Conservation (phyloP, 768 basidiomycete genomes). For the Trametes gibbosa region DNA sequence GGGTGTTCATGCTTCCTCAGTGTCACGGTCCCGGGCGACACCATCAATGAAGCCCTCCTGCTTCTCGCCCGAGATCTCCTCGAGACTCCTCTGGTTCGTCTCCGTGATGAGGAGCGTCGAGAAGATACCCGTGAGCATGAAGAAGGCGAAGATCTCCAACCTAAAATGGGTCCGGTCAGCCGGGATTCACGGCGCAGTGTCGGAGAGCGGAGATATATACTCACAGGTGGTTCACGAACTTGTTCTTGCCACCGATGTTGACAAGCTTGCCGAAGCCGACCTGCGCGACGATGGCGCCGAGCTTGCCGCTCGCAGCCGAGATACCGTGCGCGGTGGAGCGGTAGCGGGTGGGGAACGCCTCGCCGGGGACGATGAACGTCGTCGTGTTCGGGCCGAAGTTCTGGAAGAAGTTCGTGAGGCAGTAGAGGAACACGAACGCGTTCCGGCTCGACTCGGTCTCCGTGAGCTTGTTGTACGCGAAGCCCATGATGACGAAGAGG, state of each 20-base stretch:
- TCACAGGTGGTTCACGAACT: constrained; percentile 68
- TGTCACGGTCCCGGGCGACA: background rate
- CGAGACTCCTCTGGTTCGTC: constrained; percentile 64
- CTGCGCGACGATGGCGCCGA: constrained; percentile 80
- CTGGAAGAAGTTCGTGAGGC: constrained; percentile 87
- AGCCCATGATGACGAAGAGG: constrained; percentile 42
- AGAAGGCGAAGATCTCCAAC: constrained; percentile 78
- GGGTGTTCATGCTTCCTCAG: background rate
- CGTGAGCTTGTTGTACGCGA: constrained; percentile 59
- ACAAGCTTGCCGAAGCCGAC: constrained; percentile 69
- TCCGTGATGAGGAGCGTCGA: constrained; percentile 81
- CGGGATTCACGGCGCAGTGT: background rate
- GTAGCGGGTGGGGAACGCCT: constrained; percentile 86
- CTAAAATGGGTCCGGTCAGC: constrained; percentile 31
- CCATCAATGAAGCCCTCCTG: constrained; percentile 57
- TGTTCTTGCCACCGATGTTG: constrained; percentile 64
- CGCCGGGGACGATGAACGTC: constrained; percentile 79
- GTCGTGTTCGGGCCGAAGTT: constrained; percentile 85
- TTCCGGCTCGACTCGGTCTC: constrained; percentile 41
- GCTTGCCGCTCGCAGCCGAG: constrained; percentile 78
- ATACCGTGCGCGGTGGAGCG: constrained; percentile 85
- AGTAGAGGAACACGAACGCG: constrained; percentile 81
- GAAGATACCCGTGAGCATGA: constrained; percentile 84
- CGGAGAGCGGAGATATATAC: constrained; percentile 23
- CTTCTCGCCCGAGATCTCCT: constrained; percentile 71